phyloP scores from a whole-genome alignment of 768 basidiomycete species.

The Daedalea quercina region DNA sequence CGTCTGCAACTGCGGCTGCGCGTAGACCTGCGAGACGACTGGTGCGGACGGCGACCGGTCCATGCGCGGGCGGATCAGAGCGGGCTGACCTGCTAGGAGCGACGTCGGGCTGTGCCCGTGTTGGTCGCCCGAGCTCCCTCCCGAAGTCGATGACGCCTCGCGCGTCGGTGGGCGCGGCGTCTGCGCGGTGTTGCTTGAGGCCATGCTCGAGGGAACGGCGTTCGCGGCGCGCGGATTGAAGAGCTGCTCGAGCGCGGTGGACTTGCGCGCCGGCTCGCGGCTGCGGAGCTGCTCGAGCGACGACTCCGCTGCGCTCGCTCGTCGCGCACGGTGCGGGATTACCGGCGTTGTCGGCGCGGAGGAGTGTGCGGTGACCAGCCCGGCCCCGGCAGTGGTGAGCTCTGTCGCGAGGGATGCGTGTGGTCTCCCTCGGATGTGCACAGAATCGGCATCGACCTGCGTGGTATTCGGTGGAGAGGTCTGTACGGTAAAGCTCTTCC shows the following conservation, averaged over 20 bases:
- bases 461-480: not conserved
- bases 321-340: slow-evolving; percentile 21
- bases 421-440: slow-evolving; percentile 9
- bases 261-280: slow-evolving; percentile 27
- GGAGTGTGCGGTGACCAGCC: slow-evolving; percentile 18
- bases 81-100: slow-evolving; percentile 11
- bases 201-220: not conserved
- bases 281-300: slow-evolving; percentile 59
- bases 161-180: not conserved
- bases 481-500: slow-evolving; percentile 8
- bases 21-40: slow-evolving; percentile 15
- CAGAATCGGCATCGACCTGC: slow-evolving; percentile 11
- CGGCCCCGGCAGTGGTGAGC: slow-evolving; percentile 18
- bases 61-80: slow-evolving; percentile 36
- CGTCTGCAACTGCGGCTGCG: slow-evolving; percentile 23
- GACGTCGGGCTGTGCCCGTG: not conserved
- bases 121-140: not conserved
- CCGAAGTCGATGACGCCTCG: not conserved
- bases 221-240: not conserved
- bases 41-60: slow-evolving; percentile 55
- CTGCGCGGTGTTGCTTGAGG: slow-evolving; percentile 4
- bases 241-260: not conserved
- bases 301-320: slow-evolving; percentile 62
- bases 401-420: slow-evolving; percentile 17
- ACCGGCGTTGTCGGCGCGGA: slow-evolving; percentile 14